Evolutionary conservation across 2,329 filamentous ascomycete species (phyloP).

Genomic region (Madurella fahalii): DNA sequence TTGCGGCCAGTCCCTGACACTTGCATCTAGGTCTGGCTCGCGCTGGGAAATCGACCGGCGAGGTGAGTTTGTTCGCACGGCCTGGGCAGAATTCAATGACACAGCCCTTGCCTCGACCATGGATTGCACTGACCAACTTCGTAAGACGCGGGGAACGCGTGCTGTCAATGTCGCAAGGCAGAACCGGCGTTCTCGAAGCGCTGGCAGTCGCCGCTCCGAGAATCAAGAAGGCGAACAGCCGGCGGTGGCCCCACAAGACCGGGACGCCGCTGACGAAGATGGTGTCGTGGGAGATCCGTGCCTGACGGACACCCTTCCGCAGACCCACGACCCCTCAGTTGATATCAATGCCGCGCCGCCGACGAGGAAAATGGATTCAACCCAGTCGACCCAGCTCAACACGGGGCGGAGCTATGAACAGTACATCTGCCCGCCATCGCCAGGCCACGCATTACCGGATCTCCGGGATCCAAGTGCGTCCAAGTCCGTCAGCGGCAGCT

Average conservation of each 20-base stretch:
- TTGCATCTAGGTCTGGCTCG: not conserved
- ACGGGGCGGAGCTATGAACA: constrained; percentile 52
- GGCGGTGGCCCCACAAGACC: not conserved
- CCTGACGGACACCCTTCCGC: constrained; percentile 6
- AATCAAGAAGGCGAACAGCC: not conserved
- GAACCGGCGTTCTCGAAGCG: constrained; percentile 4
- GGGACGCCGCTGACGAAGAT: constrained; percentile 4
- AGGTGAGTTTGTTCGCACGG: constrained; percentile 18
- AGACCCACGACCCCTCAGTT: not conserved
- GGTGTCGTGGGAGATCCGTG: constrained; percentile 3
- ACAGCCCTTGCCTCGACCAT: constrained; percentile 13
- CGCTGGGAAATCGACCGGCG: not conserved
- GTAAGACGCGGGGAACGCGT: constrained; percentile 21
- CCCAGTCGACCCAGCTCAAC: constrained; percentile 54
- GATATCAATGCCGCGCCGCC: not conserved
- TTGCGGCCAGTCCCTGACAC: not conserved
- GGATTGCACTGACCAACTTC: constrained; percentile 25
- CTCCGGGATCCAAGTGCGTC: constrained; percentile 29
- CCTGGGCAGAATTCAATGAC: not conserved
- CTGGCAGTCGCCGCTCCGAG: constrained; percentile 2
- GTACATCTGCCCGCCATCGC: constrained; percentile 29
- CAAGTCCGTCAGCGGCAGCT: constrained; percentile 12
- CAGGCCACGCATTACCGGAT: constrained; percentile 16
- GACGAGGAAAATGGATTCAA: constrained; percentile 40
- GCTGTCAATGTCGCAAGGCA: constrained; percentile 6